Percentiles rank a stretch among this genome's conserved stretches.
Conservation (phyloP, 1,139 yeast genomes). For the Candida sanyaensis region DNA sequence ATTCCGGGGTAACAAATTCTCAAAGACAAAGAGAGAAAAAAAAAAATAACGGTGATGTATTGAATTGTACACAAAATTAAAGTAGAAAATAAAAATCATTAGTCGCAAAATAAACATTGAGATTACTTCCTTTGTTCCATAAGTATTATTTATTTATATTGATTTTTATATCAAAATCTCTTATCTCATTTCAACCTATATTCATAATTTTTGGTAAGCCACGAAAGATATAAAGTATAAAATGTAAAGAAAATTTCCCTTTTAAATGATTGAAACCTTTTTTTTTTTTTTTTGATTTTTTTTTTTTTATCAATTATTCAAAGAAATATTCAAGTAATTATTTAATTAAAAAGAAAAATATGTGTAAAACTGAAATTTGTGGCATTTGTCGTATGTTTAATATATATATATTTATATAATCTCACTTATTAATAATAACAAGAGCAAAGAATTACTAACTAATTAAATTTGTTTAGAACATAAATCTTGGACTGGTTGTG, state of each 20-base stretch:
- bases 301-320: not conserved
- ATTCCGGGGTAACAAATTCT: not conserved
- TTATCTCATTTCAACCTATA: not conserved
- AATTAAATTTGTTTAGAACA: constrained; percentile 16
- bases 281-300: not conserved
- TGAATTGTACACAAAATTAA: not conserved
- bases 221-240: not conserved
- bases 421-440: no score
- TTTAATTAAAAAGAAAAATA: constrained; percentile 15
- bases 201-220: not conserved
- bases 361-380: constrained; percentile 41
- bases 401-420: no score
- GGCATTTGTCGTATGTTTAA: constrained; percentile 30
- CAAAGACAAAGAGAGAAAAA: no score
- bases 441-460: no score
- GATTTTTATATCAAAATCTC: constrained; percentile 2
- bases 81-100: no score
- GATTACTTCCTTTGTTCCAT: not conserved
- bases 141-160: not conserved
- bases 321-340: not conserved
- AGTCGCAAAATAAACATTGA: not conserved
- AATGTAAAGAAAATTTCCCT: not conserved
- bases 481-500: constrained; percentile 43
- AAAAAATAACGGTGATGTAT: not conserved
- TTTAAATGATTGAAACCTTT: not conserved